A percentile compares a stretch with the other conserved stretches of the same genome.
Evolutionary conservation across 768 basidiomycete species (phyloP).

Genomic region (Kwoniella mangroviensis): DNA sequence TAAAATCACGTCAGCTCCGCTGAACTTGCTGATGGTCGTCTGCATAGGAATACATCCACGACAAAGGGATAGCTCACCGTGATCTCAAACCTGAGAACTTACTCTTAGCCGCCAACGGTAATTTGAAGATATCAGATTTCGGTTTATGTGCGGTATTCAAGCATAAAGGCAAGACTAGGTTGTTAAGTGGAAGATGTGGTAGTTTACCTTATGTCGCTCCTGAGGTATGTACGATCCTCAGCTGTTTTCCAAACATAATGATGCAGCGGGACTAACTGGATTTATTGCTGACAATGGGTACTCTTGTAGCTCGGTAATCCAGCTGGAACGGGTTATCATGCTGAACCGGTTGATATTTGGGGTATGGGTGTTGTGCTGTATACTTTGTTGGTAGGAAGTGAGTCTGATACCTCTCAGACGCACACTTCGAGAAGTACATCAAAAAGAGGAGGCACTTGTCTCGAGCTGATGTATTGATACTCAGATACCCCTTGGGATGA

Average conservation of each 20-base stretch:
- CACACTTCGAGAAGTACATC: no score
- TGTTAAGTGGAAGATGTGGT: conserved; percentile 81
- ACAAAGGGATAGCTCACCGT: conserved; percentile 89
- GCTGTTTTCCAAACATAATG: background rate
- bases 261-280: no score
- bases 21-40: background rate
- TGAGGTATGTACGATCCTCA: conserved; percentile 65
- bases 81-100: conserved; percentile 98
- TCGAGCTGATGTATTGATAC: background rate
- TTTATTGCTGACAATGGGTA: no score
- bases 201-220: conserved; percentile 94
- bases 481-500: conserved; percentile 98
- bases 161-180: conserved; percentile 79
- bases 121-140: conserved; percentile 93
- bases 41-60: conserved; percentile 78
- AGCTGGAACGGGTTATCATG: conserved; percentile 71
- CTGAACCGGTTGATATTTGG: conserved; percentile 95
- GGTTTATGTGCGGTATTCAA: conserved; percentile 89
- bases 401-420: conserved; percentile 19
- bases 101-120: conserved; percentile 77
- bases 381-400: conserved; percentile 87
- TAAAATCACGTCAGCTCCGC: background rate
- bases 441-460: no score
- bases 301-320: conserved; percentile 64
- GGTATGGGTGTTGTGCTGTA: conserved; percentile 93